phyloP scores from a whole-genome alignment of 1,284 basidiomycete genomes.

The Chondrostereum purpureum region DNA sequence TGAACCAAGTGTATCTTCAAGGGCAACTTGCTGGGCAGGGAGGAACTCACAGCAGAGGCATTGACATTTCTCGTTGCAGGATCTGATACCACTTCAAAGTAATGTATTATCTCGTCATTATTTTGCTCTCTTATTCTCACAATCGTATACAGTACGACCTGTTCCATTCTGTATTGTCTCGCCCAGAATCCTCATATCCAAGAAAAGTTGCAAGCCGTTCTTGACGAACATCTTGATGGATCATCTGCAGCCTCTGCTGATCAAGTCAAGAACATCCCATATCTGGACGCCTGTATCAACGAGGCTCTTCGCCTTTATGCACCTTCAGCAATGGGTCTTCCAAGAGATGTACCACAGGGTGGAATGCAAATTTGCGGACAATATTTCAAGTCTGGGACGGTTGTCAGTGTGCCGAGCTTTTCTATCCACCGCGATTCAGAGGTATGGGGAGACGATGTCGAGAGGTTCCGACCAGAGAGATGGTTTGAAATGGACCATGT shows the following conservation, averaged over 20 bases:
- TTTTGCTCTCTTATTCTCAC: too few relatives aligned
- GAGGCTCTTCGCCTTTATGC: conserved; percentile 26
- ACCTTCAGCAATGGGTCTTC: conserved; percentile 26
- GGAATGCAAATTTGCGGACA: conserved; percentile 21
- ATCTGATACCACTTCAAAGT: conserved; percentile 29
- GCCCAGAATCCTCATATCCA: conserved; percentile 14
- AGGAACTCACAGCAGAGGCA: conserved; percentile 24
- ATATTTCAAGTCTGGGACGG: conserved; percentile 20
- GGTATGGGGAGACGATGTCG: conserved; percentile 40
- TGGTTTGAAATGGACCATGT: conserved; percentile 41
- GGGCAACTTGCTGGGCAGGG: conserved; percentile 11
- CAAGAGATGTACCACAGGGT: conserved; percentile 19
- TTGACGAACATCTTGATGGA: conserved; percentile 14
- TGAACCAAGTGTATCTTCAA: too few relatives aligned
- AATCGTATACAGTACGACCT: conserved; percentile 10
- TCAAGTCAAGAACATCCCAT: conserved; percentile 23
- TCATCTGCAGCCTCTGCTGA: conserved; percentile 15
- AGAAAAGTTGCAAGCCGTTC: conserved; percentile 17
- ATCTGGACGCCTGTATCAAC: conserved; percentile 26
- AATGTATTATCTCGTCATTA: conserved; percentile 1
- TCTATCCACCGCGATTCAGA: conserved; percentile 37
- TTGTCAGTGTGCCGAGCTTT: conserved; percentile 31
- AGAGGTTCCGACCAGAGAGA: conserved; percentile 37
- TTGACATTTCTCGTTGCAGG: conserved; percentile 29
- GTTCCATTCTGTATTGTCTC: conserved; percentile 16